Percentiles rank a stretch among this genome's conserved stretches.
phyloP scores from a whole-genome alignment of 2,329 filamentous ascomycete genomes.

The Pseudogymnoascus sp. region DNA sequence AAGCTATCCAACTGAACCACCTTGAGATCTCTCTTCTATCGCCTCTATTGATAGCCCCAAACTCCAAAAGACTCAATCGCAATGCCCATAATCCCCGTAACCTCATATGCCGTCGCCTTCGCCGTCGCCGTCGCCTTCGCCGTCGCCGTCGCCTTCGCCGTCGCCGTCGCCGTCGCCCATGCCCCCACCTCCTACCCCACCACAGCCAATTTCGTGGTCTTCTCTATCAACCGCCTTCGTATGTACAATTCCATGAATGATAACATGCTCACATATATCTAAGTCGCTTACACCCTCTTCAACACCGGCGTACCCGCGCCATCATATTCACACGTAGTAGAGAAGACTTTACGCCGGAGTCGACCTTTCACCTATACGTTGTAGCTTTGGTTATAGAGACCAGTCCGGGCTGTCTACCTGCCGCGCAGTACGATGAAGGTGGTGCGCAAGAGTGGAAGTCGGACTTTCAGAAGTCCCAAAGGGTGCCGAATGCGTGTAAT shows the following conservation, averaged over 20 bases:
- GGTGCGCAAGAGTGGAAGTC: slow-evolving; percentile 9
- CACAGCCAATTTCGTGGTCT: too few relatives aligned
- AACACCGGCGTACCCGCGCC: too few relatives aligned
- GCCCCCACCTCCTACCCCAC: too few relatives aligned
- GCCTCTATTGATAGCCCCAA: background rate
- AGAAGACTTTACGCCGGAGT: background rate
- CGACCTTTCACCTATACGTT: too few relatives aligned
- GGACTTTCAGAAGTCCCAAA: slow-evolving; percentile 31
- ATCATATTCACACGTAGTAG: background rate
- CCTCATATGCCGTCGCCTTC: too few relatives aligned
- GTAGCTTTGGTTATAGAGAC: too few relatives aligned
- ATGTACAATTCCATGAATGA: background rate
- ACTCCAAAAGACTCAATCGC: too few relatives aligned
- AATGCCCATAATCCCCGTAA: background rate
- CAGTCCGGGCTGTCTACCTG: too few relatives aligned
- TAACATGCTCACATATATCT: too few relatives aligned
- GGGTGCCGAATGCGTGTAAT: slow-evolving; percentile 31
- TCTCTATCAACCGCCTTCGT: background rate
- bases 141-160: too few relatives aligned
- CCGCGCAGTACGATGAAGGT: background rate
- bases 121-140: background rate
- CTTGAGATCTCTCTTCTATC: background rate
- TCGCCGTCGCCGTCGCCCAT: background rate
- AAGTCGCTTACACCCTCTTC: too few relatives aligned
- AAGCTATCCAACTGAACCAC: background rate